Base-by-base conservation (phyloP, 176 grass and related monocot genomes). In the Oryza coarctata region DNA sequence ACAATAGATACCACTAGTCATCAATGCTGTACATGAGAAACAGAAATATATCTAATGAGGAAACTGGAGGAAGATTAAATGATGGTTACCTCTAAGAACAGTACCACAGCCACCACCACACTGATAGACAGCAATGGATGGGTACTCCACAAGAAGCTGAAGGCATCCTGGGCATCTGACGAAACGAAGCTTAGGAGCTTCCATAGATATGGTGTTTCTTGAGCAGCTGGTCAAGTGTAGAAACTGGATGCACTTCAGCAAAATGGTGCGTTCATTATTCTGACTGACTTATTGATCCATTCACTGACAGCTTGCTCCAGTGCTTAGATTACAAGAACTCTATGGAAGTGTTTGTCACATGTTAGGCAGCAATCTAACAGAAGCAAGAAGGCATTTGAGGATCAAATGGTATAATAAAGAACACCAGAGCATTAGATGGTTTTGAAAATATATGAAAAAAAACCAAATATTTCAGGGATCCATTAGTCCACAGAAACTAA, bases 151-250 rank as follows among this genome's bases (percentile, higher is more conserved):
- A 18, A 99, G 87, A 87, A 95, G 89, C 82, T 94, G 87, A 25
- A 74, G 80, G 60, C 96, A 99, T 86, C 79, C 90, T 0, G 96
- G 96, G 58, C 96, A 99, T 80, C 91, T 94, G 18, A 99, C 96
- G 8, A 99, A 89, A 60, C 94, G 88, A 69, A 93, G 69, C 49
- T 85, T 97, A 72, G 77, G 70, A 36, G 86, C 49, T 80, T 82
- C 73, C 73, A 83, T 85, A 15, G 84, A 50, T 80, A 87, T 77
- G 17, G 57, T 70, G 66, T 70, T 57, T 71, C n/a, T 33, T 17
- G 4, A 28, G 22, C 55, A 68, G 4, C 29, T 27, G 13, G 1
- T 65, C 17, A 49, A 84, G 32, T 83, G 18, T 29, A 65, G 77
- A 65, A 80, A 69, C 23, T 74, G 71, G 63, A 44, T 13, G 39